Percentiles rank a stretch among this genome's conserved stretches.
Conservation (phyloP, 2,329 filamentous ascomycete species). For the Aspergillus nomiae region DNA sequence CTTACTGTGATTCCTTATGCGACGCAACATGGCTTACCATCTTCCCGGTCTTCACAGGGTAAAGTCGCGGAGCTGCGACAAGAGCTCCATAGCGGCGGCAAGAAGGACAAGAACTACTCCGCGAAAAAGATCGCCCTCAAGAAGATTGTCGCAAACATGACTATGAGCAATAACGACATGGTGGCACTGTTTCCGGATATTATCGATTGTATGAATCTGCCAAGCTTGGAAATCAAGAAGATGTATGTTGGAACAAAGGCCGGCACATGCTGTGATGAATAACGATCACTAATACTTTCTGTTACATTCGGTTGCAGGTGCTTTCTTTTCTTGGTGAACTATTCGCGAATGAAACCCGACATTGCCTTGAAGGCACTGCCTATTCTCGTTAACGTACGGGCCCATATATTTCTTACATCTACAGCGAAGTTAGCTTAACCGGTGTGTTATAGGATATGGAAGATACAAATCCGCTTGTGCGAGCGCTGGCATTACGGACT, state of each 20-base stretch:
- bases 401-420: not conserved
- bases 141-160: conserved; percentile 99
- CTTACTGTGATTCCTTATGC: conserved; percentile 31
- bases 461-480: conserved; percentile 86
- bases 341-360: conserved; percentile 90
- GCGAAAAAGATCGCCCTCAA: conserved; percentile 97
- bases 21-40: conserved; percentile 33
- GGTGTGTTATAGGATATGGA: conserved; percentile 73
- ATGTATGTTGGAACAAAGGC: conserved; percentile 62
- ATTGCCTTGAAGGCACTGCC: conserved; percentile 91
- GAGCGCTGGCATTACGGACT: conserved; percentile 87
- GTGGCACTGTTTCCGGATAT: conserved; percentile 94
- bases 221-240: conserved; percentile 97
- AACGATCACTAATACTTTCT: not conserved
- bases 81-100: conserved; percentile 89
- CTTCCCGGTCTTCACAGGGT: conserved; percentile 66
- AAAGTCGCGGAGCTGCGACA: conserved; percentile 96
- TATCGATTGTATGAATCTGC: conserved; percentile 91
- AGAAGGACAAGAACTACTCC: conserved; percentile 96
- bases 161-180: conserved; percentile 99
- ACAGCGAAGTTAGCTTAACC: conserved; percentile 11
- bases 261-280: conserved; percentile 7
- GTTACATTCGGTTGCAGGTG: conserved; percentile 64
- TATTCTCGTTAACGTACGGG: conserved; percentile 73
- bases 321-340: conserved; percentile 96